Base-by-base conservation (phyloP, 2,329 filamentous ascomycete species). In the Aphanoascus verrucosus region DNA sequence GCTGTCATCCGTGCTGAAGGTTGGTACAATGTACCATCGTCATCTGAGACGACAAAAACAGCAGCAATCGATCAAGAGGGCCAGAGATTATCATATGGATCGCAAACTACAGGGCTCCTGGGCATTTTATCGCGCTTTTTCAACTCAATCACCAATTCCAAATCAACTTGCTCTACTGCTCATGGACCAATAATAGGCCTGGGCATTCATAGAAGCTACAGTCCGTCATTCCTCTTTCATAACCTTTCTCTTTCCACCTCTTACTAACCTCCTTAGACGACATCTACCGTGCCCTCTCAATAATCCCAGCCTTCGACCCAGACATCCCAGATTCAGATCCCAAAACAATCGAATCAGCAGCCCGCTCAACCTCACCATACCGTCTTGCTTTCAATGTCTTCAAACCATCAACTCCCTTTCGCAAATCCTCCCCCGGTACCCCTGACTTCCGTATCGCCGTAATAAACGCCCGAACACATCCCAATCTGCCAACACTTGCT, bases 361-460 rank as follows among this genome's bases (percentile, higher is more conserved):
- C 37, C 52, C 62, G 20, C 17, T 56, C 49, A 55, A 57, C 45
- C 20, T 55, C 31, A 34, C 49, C 84, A 0, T 94, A 86, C 72
- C 79, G 80, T 57, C 74, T 95, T 35, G 81, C 85, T 58, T 95
- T 83, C 69, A 77, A 94, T 67, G 76, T 95, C 56, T 96, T 87
- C 82, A 94, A 91, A 66, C 81, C 85, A 58, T 71, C 75, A 67
- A 66, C 76, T 60, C 74, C 77, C 0, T 93, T 91, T 72, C 83
- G 83, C 60, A 96, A 96, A 69, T 81, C 82, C n/a, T 80, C 78
- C 4, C 89, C 87, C 1, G 84, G 85, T 0, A 65, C 78, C 0
- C 89, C 91, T 0, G 87, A 96, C 65, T 96, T 94, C 68, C 83
- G 85, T 55, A 78, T 97, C 56, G 85, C 85, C 14, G 86, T 97